phyloP scores from a whole-genome alignment of 108 stramenopile species.

The Craspedostauros australis region DNA sequence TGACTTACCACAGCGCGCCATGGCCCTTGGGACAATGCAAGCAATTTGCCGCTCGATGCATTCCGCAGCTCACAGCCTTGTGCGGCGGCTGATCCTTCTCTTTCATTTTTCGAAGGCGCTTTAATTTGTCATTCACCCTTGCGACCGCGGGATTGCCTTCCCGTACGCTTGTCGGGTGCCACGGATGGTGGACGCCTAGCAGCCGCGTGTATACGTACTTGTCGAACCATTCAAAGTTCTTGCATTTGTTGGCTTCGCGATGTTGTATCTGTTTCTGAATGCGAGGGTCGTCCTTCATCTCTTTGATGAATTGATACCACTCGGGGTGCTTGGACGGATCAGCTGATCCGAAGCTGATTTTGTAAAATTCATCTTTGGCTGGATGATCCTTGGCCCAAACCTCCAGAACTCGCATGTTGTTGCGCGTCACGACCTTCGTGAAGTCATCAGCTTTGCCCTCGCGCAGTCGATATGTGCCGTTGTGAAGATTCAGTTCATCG shows the following conservation, averaged over 20 bases:
- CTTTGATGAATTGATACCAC: slow-evolving; percentile 32
- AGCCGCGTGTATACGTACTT: slow-evolving; percentile 36
- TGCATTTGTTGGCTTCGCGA: slow-evolving; percentile 33
- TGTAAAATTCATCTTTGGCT: slow-evolving; percentile 29
- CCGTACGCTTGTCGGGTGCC: background rate
- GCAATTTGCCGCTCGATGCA: slow-evolving; percentile 28
- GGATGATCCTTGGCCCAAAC: slow-evolving; percentile 42
- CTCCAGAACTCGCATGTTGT: slow-evolving; percentile 39
- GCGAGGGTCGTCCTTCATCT: slow-evolving; percentile 29
- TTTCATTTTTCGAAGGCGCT: too few relatives aligned
- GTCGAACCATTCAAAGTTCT: slow-evolving; percentile 46
- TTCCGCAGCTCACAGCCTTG: slow-evolving; percentile 21
- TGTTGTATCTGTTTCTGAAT: slow-evolving; percentile 27
- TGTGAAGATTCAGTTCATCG: slow-evolving; percentile 25
- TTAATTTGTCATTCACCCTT: too few relatives aligned
- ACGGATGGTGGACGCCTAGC: slow-evolving; percentile 30
- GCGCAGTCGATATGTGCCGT: slow-evolving; percentile 14
- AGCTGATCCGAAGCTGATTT: slow-evolving; percentile 19
- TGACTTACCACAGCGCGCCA: slow-evolving; percentile 23
- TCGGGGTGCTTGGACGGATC: slow-evolving; percentile 24
- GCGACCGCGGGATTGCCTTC: background rate
- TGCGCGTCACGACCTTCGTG: slow-evolving; percentile 32
- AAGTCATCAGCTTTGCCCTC: slow-evolving; percentile 36
- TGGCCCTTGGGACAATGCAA: slow-evolving; percentile 29
- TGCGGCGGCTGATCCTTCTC: too few relatives aligned